Evolutionary conservation across 495 filamentous ascomycete species (phyloP).

Genomic region (Neurospora africana): DNA sequence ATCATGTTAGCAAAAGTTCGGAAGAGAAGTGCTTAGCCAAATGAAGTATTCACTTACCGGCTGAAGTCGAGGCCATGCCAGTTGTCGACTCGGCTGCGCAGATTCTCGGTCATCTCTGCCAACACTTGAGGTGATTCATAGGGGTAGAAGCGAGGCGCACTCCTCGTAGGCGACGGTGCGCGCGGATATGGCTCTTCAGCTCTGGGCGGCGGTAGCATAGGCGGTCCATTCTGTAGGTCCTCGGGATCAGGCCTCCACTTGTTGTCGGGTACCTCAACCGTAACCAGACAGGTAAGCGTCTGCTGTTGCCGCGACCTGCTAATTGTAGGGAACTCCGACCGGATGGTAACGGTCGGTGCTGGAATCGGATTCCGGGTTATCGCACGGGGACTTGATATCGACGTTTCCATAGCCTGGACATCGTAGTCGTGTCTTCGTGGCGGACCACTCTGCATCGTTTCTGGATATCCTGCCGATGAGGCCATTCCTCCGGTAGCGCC

Average conservation of each 20-base stretch:
- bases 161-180: constrained; percentile 41
- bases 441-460: constrained; percentile 46
- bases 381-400: constrained; percentile 61
- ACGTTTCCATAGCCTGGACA: constrained; percentile 90
- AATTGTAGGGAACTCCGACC: constrained; percentile 93
- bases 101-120: constrained; percentile 75
- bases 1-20: constrained; percentile 2
- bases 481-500: constrained; percentile 39
- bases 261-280: constrained; percentile 85
- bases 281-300: constrained; percentile 86
- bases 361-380: constrained; percentile 84
- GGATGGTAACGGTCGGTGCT: constrained; percentile 78
- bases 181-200: constrained; percentile 35
- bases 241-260: constrained; percentile 85
- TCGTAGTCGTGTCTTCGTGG: constrained; percentile 85
- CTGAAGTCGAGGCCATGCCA: constrained; percentile 98
- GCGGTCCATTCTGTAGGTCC: constrained; percentile 58
- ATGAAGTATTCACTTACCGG: constrained; percentile 41
- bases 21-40: not conserved
- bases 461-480: constrained; percentile 67
- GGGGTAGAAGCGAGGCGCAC: constrained; percentile 44
- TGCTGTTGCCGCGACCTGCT: constrained; percentile 89
- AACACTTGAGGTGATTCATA: constrained; percentile 58
- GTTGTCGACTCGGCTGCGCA: constrained; percentile 83
- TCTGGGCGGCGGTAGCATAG: constrained; percentile 32